Base-by-base conservation (phyloP, 2,329 filamentous ascomycete genomes). In the Pseudonectria foliicola region DNA sequence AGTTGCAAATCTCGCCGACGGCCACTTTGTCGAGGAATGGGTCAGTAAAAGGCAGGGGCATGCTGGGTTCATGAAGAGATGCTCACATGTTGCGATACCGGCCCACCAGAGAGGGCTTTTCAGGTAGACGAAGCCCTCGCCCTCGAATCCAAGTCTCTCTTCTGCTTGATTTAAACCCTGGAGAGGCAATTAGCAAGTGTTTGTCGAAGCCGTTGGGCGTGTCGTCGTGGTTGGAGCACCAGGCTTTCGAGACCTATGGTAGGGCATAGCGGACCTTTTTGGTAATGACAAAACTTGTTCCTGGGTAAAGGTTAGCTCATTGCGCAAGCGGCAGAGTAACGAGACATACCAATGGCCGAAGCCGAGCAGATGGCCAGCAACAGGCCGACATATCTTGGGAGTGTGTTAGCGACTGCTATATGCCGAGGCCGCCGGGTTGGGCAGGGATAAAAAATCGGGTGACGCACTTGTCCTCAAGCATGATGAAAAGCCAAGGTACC, bases 61-160 rank as follows among this genome's bases (percentile, higher is more conserved):
- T 28, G 12, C 24, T 13, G 13, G 29, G 15, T 5, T 12, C 4
- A 8, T 18, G 21, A 27, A 21, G 18, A 21, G 5, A 31, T 21
- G 54, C 82, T 62, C 73, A 94, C 87, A 78, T 56, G 88, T 93
- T 47, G 82, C 68, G 49, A 96, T 95, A 47, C 92, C 92, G 39
- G 77, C 85, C 92, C 92, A 98, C 92, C 92, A 98, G 52, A 90
- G 72, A n/a, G 90, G 89, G 59, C 85, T 96, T 59, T 82, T 85
- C 38, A 98, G 64, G 63, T 98, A 98, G 57, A 87, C 82, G 61
- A 85, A 98, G 38, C 92, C 92, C 53, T 96, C 92, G 50, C 93
- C 92, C 59, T 95, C 88, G 57, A 96, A 98, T 31, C 92, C 93
- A 66, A 95, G 89, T 52, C 80, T 77, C 63, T 94, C 82, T 56